Evolutionary conservation across 345 rosid species (phyloP).

Genomic region (Laguncularia racemosa): DNA sequence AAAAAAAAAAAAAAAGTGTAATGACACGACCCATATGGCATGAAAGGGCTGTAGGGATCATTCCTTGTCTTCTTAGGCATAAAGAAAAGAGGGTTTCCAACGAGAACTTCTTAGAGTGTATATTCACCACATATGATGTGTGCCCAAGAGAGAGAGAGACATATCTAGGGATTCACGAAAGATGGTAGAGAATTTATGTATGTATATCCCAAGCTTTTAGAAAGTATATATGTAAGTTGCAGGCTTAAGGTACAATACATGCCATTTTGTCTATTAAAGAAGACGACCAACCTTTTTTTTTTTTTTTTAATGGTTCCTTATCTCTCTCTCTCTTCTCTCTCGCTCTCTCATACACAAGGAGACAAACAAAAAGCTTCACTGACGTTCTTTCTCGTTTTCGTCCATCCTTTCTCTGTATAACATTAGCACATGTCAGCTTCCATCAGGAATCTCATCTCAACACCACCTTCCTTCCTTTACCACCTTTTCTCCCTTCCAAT

Average conservation of each 20-base stretch:
- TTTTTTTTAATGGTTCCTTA: background rate
- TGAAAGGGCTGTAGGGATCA: background rate
- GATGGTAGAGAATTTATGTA: conserved; percentile 14
- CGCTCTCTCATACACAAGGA: conserved; percentile 24
- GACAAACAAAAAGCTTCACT: conserved; percentile 49
- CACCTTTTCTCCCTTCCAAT: conserved; percentile 24
- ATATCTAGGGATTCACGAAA: conserved; percentile 40
- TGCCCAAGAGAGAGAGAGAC: conserved; percentile 9
- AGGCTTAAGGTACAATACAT: conserved; percentile 37
- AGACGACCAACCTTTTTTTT: conserved; percentile 7
- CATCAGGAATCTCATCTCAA: conserved; percentile 37
- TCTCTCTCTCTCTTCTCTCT: conserved; percentile 23
- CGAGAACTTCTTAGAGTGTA: conserved; percentile 7
- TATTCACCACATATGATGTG: conserved; percentile 18
- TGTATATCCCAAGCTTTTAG: conserved; percentile 51
- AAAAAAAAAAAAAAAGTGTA: too few relatives aligned
- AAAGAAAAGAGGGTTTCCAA: conserved; percentile 3
- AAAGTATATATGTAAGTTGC: conserved; percentile 36
- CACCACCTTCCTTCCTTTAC: conserved; percentile 33
- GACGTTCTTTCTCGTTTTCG: conserved; percentile 15
- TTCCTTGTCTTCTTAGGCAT: background rate
- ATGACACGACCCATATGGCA: background rate
- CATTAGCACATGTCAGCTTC: conserved; percentile 36
- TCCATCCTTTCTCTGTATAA: conserved; percentile 10
- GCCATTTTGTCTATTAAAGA: conserved; percentile 41